Conservation (phyloP, 2,329 filamentous ascomycete species). For the Monosporascus ibericus region DNA sequence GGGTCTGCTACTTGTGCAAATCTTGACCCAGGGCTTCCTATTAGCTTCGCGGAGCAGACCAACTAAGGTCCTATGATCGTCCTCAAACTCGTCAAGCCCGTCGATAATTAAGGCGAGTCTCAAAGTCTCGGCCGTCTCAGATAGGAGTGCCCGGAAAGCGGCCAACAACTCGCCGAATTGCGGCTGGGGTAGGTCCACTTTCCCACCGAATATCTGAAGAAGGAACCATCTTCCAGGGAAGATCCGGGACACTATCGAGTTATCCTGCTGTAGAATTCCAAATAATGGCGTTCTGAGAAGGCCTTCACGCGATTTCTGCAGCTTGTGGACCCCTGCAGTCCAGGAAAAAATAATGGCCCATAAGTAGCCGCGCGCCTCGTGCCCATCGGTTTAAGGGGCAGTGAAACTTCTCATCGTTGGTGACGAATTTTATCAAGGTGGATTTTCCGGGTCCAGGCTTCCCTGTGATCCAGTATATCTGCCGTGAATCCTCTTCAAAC, state of each 20-base stretch:
- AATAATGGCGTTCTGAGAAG: slow-evolving; percentile 14
- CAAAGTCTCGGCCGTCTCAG: neutral
- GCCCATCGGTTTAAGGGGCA: neutral
- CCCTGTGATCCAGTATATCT: slow-evolving; percentile 13
- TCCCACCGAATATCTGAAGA: slow-evolving; percentile 2
- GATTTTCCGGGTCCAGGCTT: slow-evolving; percentile 14
- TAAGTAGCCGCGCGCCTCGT: neutral
- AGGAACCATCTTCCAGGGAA: slow-evolving; percentile 6
- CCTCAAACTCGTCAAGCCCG: slow-evolving; percentile 6
- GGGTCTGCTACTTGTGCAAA: slow-evolving; percentile 19
- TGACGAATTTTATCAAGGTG: slow-evolving; percentile 12
- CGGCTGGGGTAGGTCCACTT: slow-evolving; percentile 2
- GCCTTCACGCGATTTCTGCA: slow-evolving; percentile 18
- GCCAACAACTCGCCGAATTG: slow-evolving; percentile 4
- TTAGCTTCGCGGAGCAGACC: slow-evolving; percentile 5
- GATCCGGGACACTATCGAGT: slow-evolving; percentile 2
- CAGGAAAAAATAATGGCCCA: slow-evolving; percentile 16
- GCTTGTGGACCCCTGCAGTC: slow-evolving; percentile 8
- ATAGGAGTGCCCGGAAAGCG: slow-evolving; percentile 2
- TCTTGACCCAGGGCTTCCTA: slow-evolving; percentile 7
- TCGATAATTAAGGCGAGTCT: slow-evolving; percentile 14
- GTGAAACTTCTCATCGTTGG: neutral
- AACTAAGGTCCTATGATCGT: slow-evolving; percentile 7
- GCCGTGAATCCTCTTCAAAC: neutral
- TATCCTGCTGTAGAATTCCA: slow-evolving; percentile 6